Conservation (phyloP, 139 green algal species). For the Tetradesmus lagerheimii region DNA sequence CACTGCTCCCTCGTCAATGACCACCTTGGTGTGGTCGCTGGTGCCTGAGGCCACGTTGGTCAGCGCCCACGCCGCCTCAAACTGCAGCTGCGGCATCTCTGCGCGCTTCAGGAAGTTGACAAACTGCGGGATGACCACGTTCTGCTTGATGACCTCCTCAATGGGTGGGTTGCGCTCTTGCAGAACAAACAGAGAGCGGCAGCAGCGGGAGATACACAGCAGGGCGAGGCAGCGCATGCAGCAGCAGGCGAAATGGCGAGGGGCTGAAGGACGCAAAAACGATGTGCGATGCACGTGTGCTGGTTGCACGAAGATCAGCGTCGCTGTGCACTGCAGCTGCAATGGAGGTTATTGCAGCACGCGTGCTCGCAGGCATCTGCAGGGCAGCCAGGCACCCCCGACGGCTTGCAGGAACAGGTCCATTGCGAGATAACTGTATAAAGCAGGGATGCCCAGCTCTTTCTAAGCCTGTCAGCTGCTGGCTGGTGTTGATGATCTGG, state of each 20-base stretch:
- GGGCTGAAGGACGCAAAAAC: too few species aligned
- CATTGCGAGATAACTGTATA: too few species aligned
- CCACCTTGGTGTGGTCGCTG: conserved; percentile 96
- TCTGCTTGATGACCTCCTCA: conserved; percentile 97
- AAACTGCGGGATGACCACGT: conserved; percentile 96
- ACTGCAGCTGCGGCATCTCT: conserved; percentile 89
- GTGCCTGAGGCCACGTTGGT: conserved; percentile 99
- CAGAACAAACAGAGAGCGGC: background rate
- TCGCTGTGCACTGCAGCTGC: too few species aligned
- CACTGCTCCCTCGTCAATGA: conserved; percentile 97
- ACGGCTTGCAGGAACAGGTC: too few species aligned
- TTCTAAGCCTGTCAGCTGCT: too few species aligned
- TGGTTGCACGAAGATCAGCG: background rate
- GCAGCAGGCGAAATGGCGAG: background rate
- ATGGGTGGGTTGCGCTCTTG: conserved; percentile 99
- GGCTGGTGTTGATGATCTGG: too few species aligned
- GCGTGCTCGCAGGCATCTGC: too few species aligned
- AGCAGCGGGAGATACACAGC: background rate
- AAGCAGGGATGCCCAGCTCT: too few species aligned
- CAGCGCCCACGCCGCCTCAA: conserved; percentile 76
- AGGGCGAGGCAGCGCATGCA: background rate
- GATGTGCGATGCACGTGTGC: too few species aligned
- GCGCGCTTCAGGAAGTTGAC: conserved; percentile 95
- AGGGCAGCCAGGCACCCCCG: too few species aligned
- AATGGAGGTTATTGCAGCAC: too few species aligned